Base-by-base conservation (phyloP, 371 early-diverging fungal genomes). In the Parasitella parasitica region DNA sequence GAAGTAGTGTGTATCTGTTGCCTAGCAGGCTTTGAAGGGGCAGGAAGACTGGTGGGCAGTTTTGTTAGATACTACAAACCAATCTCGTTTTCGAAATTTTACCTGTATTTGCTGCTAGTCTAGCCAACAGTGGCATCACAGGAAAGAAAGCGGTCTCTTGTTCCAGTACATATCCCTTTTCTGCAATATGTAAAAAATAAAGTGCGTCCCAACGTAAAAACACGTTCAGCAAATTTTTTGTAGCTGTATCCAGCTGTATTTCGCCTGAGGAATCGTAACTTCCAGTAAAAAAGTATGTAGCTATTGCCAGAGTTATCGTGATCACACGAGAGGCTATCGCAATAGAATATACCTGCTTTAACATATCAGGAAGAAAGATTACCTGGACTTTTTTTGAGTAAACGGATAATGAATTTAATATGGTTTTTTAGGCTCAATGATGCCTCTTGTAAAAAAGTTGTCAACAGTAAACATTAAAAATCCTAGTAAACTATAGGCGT, bases 101-200 rank as follows among this genome's bases (percentile, higher is more conserved):
- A 52, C 52, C 38, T 38, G 86, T 79, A 46, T 76, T 64, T 11
- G 83, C 66, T 6, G 88, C 43, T 7, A 70, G 16, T 34, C 88
- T 76, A 63, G 88, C 77, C 18, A 89, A 49, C 12, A 85, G 48
- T 1, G 97, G 96, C 57, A 92, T 67, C 24, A 92, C 72, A 6
- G 98, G 97, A 72, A 96, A 93, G 73, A 98, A 98, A 0, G 97
- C 98, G 71, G 89, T 85, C 69, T 90, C 90, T 66, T 97, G 94
- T 66, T 98, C 98, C 70, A 85, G 92, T 0, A 83, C 66, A 69
- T 97, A 97, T 9, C 94, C 94, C 12, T 86, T 56, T 64, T 88
- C 83, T 8, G 94, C 87, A 62, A 96, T 92, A 56, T 89, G 83
- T 28, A 88, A 62, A 75, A 96, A 96, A 71, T 96, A 95, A 54